phyloP scores from a whole-genome alignment of 371 early-diverging fungal species.

The Lichtheimia ramosa region DNA sequence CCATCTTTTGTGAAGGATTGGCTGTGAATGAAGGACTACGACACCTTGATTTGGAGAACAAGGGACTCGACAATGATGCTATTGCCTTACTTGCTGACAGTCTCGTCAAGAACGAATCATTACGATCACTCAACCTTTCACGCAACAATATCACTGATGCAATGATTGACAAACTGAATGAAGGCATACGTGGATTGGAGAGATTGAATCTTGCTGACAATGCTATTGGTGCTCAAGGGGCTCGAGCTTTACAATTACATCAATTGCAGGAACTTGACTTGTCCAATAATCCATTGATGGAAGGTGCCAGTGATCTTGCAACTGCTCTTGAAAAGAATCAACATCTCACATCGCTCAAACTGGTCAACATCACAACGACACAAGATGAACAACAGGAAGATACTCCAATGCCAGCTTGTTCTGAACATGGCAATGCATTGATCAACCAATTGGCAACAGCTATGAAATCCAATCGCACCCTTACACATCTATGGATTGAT shows the following conservation, averaged over 20 bases:
- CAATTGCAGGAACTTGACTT: constrained; percentile 49
- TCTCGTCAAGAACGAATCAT: constrained; percentile 25
- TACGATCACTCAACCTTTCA: constrained; percentile 45
- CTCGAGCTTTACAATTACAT: constrained; percentile 24
- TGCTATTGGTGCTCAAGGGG: constrained; percentile 36
- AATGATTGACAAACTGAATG: constrained; percentile 16
- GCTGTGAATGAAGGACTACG: constrained; percentile 51
- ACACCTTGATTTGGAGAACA: constrained; percentile 61
- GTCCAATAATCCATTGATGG: constrained; percentile 55
- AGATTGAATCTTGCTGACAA: constrained; percentile 49
- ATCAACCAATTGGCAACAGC: constrained; percentile 30
- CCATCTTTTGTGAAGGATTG: constrained; percentile 47
- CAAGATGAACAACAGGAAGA: constrained; percentile 3
- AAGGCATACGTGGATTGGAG: constrained; percentile 10
- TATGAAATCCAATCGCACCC: constrained; percentile 24
- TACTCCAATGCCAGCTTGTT: constrained; percentile 14
- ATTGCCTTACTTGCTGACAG: neutral
- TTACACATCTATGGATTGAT: constrained; percentile 52
- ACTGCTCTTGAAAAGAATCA: constrained; percentile 35
- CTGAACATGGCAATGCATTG: constrained; percentile 47
- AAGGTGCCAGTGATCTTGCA: constrained; percentile 42
- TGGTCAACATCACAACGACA: constrained; percentile 40
- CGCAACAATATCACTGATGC: constrained; percentile 51
- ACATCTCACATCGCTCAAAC: constrained; percentile 34
- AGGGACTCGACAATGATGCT: constrained; percentile 34